These are phyloP conservation scores for Suillus ampliporus DNA, from an alignment of 768 basidiomycete genomes.

Conservation along the genomic window DNA sequence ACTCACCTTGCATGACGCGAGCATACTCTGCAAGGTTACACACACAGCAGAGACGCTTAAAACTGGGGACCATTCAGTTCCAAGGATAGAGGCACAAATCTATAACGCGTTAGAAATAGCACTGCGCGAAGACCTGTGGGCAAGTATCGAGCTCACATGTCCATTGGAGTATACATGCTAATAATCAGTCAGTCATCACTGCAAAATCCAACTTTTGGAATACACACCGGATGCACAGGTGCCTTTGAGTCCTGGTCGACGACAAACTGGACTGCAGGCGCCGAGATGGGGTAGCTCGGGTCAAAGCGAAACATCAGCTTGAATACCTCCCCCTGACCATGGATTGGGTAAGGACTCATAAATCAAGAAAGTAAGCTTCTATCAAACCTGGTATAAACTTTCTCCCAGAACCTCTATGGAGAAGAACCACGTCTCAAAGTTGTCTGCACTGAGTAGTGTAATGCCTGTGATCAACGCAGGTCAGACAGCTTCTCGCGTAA, in stretches of 20 bases:
- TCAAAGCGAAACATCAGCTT: conserved; percentile 86
- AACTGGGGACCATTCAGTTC: conserved; percentile 91
- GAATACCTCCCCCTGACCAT: conserved; percentile 70
- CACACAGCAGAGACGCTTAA: conserved; percentile 82
- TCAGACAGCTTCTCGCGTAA: background rate
- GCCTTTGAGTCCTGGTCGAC: conserved; percentile 65
- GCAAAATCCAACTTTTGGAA: conserved; percentile 2
- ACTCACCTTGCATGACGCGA: conserved; percentile 86
- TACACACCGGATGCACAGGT: conserved; percentile 80
- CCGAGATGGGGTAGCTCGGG: conserved; percentile 80
- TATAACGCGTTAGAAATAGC: conserved; percentile 36
- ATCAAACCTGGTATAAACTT: conserved; percentile 69
- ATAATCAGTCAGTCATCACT: conserved; percentile 16
- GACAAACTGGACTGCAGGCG: conserved; percentile 88
- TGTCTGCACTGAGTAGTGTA: conserved; percentile 72
- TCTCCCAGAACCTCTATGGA: conserved; percentile 86
- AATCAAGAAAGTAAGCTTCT: conserved; percentile 9
- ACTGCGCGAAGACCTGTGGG: conserved; percentile 12
- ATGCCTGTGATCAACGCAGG: conserved; percentile 58
- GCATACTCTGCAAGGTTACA: conserved; percentile 89
- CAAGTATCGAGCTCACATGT: conserved; percentile 57
- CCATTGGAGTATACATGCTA: conserved; percentile 90
- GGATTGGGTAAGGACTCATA: background rate
- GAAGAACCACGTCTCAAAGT: conserved; percentile 80
- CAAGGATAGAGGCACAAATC: conserved; percentile 92